Base-by-base conservation (phyloP, 2,329 filamentous ascomycete species). In the Akanthomyces dipterigenus region DNA sequence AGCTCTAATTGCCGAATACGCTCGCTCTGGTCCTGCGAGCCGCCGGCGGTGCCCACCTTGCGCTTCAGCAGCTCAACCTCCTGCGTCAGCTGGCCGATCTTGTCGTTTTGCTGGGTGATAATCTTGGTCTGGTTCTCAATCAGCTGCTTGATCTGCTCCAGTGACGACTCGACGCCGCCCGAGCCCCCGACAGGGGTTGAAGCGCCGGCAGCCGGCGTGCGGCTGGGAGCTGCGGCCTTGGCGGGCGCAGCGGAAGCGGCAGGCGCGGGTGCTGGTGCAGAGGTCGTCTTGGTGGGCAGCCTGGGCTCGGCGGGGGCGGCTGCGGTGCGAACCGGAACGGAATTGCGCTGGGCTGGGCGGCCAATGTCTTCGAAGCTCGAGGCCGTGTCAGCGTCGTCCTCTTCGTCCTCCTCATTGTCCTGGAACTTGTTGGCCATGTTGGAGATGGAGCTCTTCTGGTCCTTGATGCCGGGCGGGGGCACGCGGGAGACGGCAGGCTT, bases 321-420 rank as follows among this genome's bases (percentile, higher is more conserved):
- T 7, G 31, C 31, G n/a, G 61, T 68, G 31, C 71, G 72, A 51
- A 71, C 62, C 22, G 75, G 73, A 24, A 72, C 68, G 48, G 76
- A 68, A 24, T 77, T 77, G 51, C 89, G 87, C 67, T 90, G 88
- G 12, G 84, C 77, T 22, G 91, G 90, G 71, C 91, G 91, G 36
- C 88, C 75, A 36, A 95, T 82, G 71, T 96, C 91, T 71, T 97
- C 93, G 67, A 97, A 97, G 76, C 88, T 91, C 1, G 90, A 93
- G 31, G 83, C 82, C 62, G 90, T 88, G 51, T 60, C 62, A 2
- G 82, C 81, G 1, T 85, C 82, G 22, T 83, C 84, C 12, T 86
- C 82, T 1, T 83, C 82, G n/a, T 83, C 83, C 0, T 87, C 84
- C 28, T 79, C 78, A 24, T 83, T 80, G 71, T 96, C 92, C 67